A percentile compares a stretch with the other conserved stretches of the same genome.
These are phyloP conservation scores for Reticulascus tulasneorum DNA, from an alignment of 2,329 filamentous ascomycete species.

Conservation along the genomic window DNA sequence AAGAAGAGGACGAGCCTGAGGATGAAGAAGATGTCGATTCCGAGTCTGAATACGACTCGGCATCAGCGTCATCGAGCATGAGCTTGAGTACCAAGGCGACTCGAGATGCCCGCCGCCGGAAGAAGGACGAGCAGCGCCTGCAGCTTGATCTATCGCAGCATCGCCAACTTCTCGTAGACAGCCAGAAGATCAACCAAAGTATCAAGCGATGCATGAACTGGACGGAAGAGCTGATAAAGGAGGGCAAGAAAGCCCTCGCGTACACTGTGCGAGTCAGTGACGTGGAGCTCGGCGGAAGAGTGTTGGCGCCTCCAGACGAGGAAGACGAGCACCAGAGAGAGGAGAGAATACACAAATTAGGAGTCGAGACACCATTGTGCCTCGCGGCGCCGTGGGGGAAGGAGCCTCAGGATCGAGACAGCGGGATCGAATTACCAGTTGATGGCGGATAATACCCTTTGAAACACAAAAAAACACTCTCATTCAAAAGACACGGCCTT, in stretches of 20 bases:
- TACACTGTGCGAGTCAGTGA: constrained; percentile 78
- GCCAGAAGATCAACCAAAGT: constrained; percentile 92
- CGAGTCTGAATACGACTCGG: constrained; percentile 48
- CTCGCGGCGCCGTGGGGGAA: constrained; percentile 12
- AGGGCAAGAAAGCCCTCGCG: constrained; percentile 81
- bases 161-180: constrained; percentile 81
- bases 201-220: constrained; percentile 84
- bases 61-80: constrained; percentile 24
- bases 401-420: constrained; percentile 40
- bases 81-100: constrained; percentile 30
- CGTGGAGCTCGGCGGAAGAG: constrained; percentile 74
- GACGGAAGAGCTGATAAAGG: constrained; percentile 86
- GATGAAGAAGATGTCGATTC: constrained; percentile 40
- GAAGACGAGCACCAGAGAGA: constrained; percentile 20
- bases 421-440: constrained; percentile 44
- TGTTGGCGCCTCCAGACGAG: constrained; percentile 54
- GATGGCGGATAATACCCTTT: constrained; percentile 28
- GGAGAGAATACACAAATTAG: constrained; percentile 11
- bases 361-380: constrained; percentile 6
- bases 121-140: constrained; percentile 77
- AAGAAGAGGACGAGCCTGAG: constrained; percentile 39
- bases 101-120: constrained; percentile 51
- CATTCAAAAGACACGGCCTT: constrained; percentile 10
- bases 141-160: constrained; percentile 83
- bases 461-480: background rate